phyloP scores from a whole-genome alignment of 1,284 basidiomycete species.

The Malassezia arunalokei region DNA sequence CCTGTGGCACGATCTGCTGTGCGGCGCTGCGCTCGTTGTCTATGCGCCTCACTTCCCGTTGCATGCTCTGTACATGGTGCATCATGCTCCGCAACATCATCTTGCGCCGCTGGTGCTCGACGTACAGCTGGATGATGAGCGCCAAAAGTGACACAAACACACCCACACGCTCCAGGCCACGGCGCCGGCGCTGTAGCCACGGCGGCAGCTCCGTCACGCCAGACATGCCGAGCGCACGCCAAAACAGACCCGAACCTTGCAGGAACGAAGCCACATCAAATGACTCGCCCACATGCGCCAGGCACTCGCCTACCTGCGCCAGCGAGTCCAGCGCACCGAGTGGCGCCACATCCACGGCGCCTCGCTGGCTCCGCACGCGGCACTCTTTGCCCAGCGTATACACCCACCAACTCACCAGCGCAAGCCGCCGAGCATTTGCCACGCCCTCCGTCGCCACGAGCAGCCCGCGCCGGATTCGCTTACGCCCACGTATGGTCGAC shows the following conservation, averaged over 20 bases:
- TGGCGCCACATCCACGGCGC: background rate
- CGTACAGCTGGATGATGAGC: constrained; percentile 15
- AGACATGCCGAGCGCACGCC: constrained; percentile 23
- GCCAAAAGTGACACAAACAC: constrained; percentile 24
- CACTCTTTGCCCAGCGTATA: background rate
- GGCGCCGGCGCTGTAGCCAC: constrained; percentile 17
- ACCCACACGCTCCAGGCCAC: constrained; percentile 27
- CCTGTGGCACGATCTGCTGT: background rate
- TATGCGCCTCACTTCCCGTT: constrained; percentile 8
- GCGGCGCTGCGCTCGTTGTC: background rate
- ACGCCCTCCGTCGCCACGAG: constrained; percentile 10
- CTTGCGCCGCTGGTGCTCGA: background rate
- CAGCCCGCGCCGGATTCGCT: background rate
- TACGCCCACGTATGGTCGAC: background rate
- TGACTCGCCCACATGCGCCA: constrained; percentile 19
- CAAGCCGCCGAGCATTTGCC: constrained; percentile 14
- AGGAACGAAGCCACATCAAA: constrained; percentile 28
- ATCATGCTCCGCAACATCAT: background rate
- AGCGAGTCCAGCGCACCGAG: background rate
- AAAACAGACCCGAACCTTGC: constrained; percentile 26
- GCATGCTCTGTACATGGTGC: background rate
- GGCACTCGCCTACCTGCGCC: constrained; percentile 2
- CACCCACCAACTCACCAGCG: constrained; percentile 2
- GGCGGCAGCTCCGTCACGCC: constrained; percentile 13
- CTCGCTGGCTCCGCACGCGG: background rate